These are phyloP conservation scores for Populus hybrid DNA, from an alignment of 441 rosid genomes.

Conservation along the genomic window DNA sequence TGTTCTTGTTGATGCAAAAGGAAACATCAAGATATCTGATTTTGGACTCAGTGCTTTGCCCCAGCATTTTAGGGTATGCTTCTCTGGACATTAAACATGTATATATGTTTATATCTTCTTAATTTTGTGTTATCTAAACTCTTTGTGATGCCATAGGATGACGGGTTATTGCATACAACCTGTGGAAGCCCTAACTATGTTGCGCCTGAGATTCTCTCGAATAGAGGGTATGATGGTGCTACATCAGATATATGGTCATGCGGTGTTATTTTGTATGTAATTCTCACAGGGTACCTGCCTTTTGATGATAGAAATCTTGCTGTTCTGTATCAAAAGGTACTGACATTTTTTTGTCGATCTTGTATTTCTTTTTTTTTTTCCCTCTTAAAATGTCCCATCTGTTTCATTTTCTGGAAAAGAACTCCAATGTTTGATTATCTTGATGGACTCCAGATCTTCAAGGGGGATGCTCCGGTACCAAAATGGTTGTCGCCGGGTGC, in stretches of 20 bases:
- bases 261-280: conserved; percentile 85
- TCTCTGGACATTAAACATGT: neutral
- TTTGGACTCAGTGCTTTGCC: conserved; percentile 97
- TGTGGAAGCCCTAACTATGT: conserved; percentile 97
- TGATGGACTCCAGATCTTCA: conserved; percentile 59
- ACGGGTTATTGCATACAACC: conserved; percentile 88
- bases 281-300: conserved; percentile 82
- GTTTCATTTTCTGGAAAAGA: neutral
- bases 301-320: conserved; percentile 91
- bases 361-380: neutral
- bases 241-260: conserved; percentile 95
- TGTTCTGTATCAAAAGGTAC: conserved; percentile 90
- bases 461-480: conserved; percentile 84
- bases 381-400: neutral
- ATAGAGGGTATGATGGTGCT: conserved; percentile 92
- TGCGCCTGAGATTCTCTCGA: conserved; percentile 86
- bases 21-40: conserved; percentile 85
- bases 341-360: neutral
- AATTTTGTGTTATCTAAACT: neutral
- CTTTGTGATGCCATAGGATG: conserved; percentile 46
- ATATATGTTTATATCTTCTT: neutral
- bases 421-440: neutral
- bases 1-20: conserved; percentile 74
- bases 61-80: conserved; percentile 74
- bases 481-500: conserved; percentile 85